A percentile compares a stretch with the other conserved stretches of the same genome.
Evolutionary conservation across 179 eudicot species (phyloP).

Genomic region (Heliamphora pulchella): DNA sequence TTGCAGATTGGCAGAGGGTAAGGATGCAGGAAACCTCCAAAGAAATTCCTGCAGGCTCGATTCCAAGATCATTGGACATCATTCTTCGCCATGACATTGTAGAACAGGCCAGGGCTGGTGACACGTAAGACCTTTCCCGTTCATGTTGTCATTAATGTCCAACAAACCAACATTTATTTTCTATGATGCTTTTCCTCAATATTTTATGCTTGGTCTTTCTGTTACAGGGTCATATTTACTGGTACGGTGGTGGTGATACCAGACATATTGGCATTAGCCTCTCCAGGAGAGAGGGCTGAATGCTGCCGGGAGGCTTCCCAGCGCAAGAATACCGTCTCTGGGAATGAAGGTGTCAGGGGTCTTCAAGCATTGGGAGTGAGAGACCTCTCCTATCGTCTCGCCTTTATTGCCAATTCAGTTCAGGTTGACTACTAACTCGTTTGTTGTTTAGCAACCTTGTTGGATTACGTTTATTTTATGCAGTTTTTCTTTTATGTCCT

Average conservation of each 20-base stretch:
- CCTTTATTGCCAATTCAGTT: constrained; percentile 92
- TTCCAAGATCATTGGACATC: constrained; percentile 87
- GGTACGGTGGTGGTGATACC: constrained; percentile 97
- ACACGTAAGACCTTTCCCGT: constrained; percentile 49
- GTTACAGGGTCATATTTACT: constrained; percentile 74
- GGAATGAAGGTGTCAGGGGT: constrained; percentile 87
- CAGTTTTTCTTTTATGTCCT: not conserved
- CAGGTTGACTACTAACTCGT: constrained; percentile 47
- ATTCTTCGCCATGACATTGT: constrained; percentile 94
- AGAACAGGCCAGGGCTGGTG: constrained; percentile 99
- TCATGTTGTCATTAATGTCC: not conserved
- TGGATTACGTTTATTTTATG: not conserved
- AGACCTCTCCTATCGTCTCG: constrained; percentile 85
- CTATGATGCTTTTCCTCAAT: constrained; percentile 11
- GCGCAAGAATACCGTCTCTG: constrained; percentile 40
- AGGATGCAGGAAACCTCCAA: constrained; percentile 93
- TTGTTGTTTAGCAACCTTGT: not conserved
- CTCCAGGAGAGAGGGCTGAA: constrained; percentile 97
- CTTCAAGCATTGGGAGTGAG: constrained; percentile 89
- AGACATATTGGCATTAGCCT: constrained; percentile 79
- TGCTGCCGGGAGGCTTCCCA: constrained; percentile 75
- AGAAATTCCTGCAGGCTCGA: constrained; percentile 94
- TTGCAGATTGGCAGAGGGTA: constrained; percentile 98
- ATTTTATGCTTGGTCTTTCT: not conserved
- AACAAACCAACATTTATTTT: not conserved